Evolutionary conservation across 345 rosid species (phyloP).

Genomic region (Lepidium aucheri): DNA sequence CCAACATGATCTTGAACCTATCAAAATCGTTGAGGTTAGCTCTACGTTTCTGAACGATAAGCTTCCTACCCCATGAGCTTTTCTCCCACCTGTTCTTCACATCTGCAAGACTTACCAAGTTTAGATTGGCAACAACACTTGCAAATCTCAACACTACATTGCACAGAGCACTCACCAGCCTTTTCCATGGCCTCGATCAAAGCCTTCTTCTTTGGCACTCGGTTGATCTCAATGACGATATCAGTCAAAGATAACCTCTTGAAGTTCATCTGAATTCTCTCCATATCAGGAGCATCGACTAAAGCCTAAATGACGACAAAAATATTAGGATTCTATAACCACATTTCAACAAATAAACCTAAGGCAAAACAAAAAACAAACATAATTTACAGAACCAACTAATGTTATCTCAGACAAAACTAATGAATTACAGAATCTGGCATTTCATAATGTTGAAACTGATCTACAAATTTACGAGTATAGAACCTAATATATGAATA

Average conservation of each 20-base stretch:
- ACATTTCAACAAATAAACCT: background rate
- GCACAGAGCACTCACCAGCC: conserved; percentile 48
- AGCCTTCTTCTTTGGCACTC: conserved; percentile 77
- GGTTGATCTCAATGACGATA: conserved; percentile 68
- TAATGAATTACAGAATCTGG: background rate
- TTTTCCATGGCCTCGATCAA: conserved; percentile 86
- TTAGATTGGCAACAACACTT: background rate
- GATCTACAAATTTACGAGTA: background rate
- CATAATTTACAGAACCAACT: too few relatives aligned
- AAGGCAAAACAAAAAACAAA: too few relatives aligned
- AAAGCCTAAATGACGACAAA: conserved; percentile 46
- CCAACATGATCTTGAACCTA: conserved; percentile 80
- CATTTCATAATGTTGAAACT: background rate
- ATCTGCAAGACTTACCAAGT: conserved; percentile 22
- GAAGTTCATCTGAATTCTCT: conserved; percentile 84
- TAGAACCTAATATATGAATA: background rate
- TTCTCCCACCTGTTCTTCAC: conserved; percentile 80
- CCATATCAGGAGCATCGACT: conserved; percentile 93
- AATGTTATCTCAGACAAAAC: too few relatives aligned
- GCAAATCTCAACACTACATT: background rate
- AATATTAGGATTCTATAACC: background rate
- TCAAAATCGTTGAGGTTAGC: conserved; percentile 75
- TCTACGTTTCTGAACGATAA: conserved; percentile 61
- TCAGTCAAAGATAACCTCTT: conserved; percentile 89
- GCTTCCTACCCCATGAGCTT: conserved; percentile 77